Conservation (phyloP, 164 flowering plant species). For the Vitis amurensis region DNA sequence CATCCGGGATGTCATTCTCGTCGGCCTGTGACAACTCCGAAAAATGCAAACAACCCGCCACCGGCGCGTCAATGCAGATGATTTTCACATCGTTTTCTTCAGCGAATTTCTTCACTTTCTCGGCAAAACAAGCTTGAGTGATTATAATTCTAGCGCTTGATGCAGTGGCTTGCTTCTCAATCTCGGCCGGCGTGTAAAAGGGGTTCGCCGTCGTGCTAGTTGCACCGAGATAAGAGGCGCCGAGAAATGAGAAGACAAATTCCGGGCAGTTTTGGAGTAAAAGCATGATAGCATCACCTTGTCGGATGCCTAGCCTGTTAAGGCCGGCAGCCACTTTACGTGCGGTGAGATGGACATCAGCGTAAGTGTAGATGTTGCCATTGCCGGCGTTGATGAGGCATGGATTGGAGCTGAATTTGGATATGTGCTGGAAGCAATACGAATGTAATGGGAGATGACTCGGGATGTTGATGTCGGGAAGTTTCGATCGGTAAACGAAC, state of each 20-base stretch:
- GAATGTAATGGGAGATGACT: constrained; percentile 31
- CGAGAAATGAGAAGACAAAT: constrained; percentile 31
- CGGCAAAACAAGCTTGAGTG: constrained; percentile 50
- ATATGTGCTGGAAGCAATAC: constrained; percentile 24
- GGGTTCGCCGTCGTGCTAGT: constrained; percentile 34
- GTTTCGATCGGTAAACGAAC: constrained; percentile 28
- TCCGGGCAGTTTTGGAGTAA: constrained; percentile 31
- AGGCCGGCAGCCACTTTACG: constrained; percentile 30
- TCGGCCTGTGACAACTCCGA: constrained; percentile 48
- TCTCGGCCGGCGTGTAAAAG: constrained; percentile 31
- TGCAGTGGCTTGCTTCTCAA: constrained; percentile 59
- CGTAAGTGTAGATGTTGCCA: constrained; percentile 20
- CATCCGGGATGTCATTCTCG: constrained; percentile 41
- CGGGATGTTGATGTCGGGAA: constrained; percentile 35
- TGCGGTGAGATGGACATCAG: constrained; percentile 26
- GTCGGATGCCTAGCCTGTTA: constrained; percentile 22
- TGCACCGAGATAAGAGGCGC: constrained; percentile 30
- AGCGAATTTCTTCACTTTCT: constrained; percentile 45
- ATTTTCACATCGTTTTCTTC: constrained; percentile 32
- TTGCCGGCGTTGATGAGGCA: constrained; percentile 31
- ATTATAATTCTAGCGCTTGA: constrained; percentile 49
- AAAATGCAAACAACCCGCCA: constrained; percentile 46
- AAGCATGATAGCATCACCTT: constrained; percentile 30
- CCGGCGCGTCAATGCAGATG: constrained; percentile 47
- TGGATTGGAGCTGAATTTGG: constrained; percentile 12